Conservation (phyloP, 139 green algal species). For the Chlamydomonas schloesseri region DNA sequence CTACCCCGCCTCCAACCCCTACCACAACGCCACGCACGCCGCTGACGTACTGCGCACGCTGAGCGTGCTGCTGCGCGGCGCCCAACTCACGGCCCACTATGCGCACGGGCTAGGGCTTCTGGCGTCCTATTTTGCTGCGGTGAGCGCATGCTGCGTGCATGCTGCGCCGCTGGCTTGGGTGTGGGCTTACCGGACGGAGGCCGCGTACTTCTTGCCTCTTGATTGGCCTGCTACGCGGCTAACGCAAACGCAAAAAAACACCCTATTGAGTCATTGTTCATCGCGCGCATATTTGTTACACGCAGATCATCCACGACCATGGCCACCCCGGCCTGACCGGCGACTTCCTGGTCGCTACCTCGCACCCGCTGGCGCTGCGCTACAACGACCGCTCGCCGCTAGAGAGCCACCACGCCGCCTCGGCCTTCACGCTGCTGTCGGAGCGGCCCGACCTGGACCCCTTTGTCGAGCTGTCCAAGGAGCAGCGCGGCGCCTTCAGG, state of each 20-base stretch:
- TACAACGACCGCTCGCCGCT: constrained; percentile 57
- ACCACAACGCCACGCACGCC: constrained; percentile 62
- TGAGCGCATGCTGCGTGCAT: too few relatives aligned
- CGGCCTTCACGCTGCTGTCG: constrained; percentile 45
- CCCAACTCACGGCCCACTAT: background rate
- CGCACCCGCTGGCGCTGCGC: constrained; percentile 49
- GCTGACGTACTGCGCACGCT: constrained; percentile 40
- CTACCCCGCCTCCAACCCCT: constrained; percentile 40
- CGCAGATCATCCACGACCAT: constrained; percentile 58
- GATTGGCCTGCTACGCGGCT: too few relatives aligned
- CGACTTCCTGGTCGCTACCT: constrained; percentile 64
- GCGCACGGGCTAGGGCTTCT: background rate
- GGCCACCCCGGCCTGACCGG: constrained; percentile 62
- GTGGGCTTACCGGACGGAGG: too few relatives aligned
- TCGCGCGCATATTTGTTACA: too few relatives aligned
- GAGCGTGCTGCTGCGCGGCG: too few relatives aligned
- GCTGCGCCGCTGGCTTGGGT: too few relatives aligned
- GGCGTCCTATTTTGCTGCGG: constrained; percentile 14
- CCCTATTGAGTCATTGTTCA: too few relatives aligned
- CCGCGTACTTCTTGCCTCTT: too few relatives aligned
- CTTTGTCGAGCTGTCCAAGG: constrained; percentile 40
- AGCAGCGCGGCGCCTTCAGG: background rate
- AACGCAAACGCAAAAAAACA: too few relatives aligned
- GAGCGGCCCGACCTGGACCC: constrained; percentile 40
- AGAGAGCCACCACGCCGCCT: constrained; percentile 54